phyloP scores from a whole-genome alignment of 305 asterid species.

The Stenogyne calaminthoides region DNA sequence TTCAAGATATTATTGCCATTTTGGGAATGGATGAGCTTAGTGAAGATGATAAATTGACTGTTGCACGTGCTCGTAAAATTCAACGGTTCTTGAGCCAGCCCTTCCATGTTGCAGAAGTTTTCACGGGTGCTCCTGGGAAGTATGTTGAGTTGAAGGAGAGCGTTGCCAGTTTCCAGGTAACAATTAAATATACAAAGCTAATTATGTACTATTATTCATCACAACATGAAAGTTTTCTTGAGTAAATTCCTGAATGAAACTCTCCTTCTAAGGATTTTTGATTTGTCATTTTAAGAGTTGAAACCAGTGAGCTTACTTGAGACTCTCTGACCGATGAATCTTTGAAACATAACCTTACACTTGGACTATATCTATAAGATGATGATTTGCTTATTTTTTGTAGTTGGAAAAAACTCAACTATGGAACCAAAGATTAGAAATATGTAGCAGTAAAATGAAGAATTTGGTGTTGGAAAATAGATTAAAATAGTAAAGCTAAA shows the following conservation, averaged over 20 bases:
- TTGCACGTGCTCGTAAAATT: slow-evolving; percentile 95
- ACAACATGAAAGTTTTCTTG: not conserved
- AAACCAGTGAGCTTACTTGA: not conserved
- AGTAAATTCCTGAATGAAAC: not conserved
- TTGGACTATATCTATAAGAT: too few relatives aligned
- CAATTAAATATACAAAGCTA: not conserved
- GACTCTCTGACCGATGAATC: not conserved
- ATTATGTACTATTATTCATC: not conserved
- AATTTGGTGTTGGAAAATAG: too few relatives aligned
- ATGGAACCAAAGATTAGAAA: too few relatives aligned
- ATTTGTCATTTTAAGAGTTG: not conserved
- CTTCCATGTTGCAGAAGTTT: slow-evolving; percentile 98
- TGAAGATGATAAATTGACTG: slow-evolving; percentile 96
- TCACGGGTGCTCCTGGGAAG: slow-evolving; percentile 97
- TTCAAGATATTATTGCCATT: slow-evolving; percentile 97
- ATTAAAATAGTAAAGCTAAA: too few relatives aligned
- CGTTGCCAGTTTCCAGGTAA: slow-evolving; percentile 90
- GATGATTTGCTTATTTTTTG: too few relatives aligned
- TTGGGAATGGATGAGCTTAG: slow-evolving; percentile 99
- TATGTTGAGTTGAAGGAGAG: slow-evolving; percentile 97
- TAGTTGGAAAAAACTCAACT: too few relatives aligned
- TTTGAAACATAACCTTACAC: not conserved
- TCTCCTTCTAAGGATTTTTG: not conserved
- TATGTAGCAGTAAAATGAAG: too few relatives aligned
- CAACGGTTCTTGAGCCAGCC: slow-evolving; percentile 93